Conservation (phyloP, 2,329 filamentous ascomycete species). For the Fusarium graminum region DNA sequence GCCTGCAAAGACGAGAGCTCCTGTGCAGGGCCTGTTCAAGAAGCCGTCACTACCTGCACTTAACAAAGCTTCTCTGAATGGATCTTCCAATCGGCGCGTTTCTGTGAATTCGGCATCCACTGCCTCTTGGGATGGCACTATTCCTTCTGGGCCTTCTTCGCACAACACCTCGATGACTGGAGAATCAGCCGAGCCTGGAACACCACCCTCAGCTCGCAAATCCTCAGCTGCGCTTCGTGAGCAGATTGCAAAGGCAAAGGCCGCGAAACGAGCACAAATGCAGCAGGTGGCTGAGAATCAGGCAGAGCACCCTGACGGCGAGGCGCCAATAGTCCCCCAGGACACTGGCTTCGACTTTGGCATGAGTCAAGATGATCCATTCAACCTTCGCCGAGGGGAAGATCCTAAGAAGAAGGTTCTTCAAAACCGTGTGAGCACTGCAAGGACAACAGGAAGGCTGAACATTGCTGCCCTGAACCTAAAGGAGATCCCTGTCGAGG, state of each 20-base stretch:
- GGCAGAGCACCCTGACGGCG: conserved; percentile 19
- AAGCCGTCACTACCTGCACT: conserved; percentile 66
- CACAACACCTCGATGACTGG: conserved; percentile 29
- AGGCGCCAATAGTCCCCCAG: conserved; percentile 59
- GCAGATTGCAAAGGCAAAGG: conserved; percentile 93
- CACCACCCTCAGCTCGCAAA: conserved; percentile 61
- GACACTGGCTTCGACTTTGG: conserved; percentile 65
- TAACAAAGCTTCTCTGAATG: conserved; percentile 40
- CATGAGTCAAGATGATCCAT: conserved; percentile 71
- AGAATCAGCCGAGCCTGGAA: conserved; percentile 31
- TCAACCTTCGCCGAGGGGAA: conserved; percentile 73
- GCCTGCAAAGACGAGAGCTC: conserved; percentile 64
- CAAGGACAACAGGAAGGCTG: conserved; percentile 81
- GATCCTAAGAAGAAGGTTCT: conserved; percentile 75
- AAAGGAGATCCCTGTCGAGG: conserved; percentile 82
- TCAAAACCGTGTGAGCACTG: conserved; percentile 77
- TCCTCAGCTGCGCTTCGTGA: conserved; percentile 87
- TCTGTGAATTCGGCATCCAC: conserved; percentile 37
- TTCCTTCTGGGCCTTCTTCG: conserved; percentile 43
- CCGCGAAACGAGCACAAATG: conserved; percentile 73
- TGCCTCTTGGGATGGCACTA: conserved; percentile 51
- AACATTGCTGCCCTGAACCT: conserved; percentile 90
- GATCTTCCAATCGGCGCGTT: conserved; percentile 19
- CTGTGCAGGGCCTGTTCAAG: conserved; percentile 65
- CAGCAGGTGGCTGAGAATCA: conserved; percentile 50